phyloP scores from a whole-genome alignment of 148 eudicot genomes.

The Vaccinium macrocarpon region DNA sequence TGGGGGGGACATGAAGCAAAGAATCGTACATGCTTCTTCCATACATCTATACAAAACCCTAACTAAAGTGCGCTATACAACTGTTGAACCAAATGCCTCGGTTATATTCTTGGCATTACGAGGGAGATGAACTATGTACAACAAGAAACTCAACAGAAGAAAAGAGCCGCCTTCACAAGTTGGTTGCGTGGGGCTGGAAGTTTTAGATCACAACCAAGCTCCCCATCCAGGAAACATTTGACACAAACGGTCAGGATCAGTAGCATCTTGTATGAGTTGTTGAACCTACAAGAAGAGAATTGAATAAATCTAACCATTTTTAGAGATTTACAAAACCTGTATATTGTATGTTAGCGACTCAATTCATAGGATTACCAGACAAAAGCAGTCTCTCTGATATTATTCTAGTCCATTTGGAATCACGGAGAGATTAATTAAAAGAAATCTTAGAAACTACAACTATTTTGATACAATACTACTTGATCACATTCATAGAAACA shows the following conservation, averaged over 20 bases:
- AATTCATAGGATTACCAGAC: slow-evolving; percentile 3
- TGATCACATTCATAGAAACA: background rate
- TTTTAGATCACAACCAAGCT: slow-evolving; percentile 66
- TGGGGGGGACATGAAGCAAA: background rate
- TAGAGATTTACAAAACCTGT: background rate
- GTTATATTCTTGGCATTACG: background rate
- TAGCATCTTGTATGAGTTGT: slow-evolving; percentile 94
- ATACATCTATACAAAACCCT: background rate
- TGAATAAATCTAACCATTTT: background rate
- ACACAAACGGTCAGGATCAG: slow-evolving; percentile 87
- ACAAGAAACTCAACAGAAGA: background rate
- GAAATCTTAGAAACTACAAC: background rate
- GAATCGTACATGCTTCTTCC: background rate
- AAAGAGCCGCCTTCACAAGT: slow-evolving; percentile 12
- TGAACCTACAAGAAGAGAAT: slow-evolving; percentile 60
- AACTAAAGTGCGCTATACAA: background rate
- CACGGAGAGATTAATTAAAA: background rate
- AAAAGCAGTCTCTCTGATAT: background rate
- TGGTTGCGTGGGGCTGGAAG: slow-evolving; percentile 2
- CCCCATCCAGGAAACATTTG: slow-evolving; percentile 99
- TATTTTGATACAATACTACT: background rate
- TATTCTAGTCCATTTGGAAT: background rate
- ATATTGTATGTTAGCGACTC: background rate
- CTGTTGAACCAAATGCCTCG: background rate
- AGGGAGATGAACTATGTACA: background rate